phyloP scores from a whole-genome alignment of 1,139 yeast genomes.

The Candida smagusa region DNA sequence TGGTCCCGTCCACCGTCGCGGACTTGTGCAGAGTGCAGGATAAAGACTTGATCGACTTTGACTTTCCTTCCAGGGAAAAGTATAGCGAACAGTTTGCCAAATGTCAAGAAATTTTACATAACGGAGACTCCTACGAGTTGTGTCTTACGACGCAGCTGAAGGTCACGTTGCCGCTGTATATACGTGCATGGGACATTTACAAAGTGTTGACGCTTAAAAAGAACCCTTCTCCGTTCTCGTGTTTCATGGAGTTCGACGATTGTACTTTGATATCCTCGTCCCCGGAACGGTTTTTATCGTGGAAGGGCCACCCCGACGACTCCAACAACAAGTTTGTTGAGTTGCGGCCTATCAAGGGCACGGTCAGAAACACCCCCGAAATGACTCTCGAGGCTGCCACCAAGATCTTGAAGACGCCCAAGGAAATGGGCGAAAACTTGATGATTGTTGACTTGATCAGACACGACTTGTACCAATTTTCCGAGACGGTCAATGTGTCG shows the following conservation, averaged over 20 bases:
- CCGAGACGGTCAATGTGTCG: slow-evolving; percentile 66
- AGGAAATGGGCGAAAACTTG: slow-evolving; percentile 91
- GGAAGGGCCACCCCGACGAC: slow-evolving; percentile 45
- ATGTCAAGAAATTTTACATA: slow-evolving; percentile 67
- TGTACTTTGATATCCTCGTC: slow-evolving; percentile 78
- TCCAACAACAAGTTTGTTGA: slow-evolving; percentile 51
- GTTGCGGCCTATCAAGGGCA: slow-evolving; percentile 93
- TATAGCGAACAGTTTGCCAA: slow-evolving; percentile 56
- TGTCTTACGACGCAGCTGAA: slow-evolving; percentile 82
- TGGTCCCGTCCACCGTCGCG: slow-evolving; percentile 27
- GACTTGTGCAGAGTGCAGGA: slow-evolving; percentile 21
- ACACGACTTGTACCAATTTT: slow-evolving; percentile 77
- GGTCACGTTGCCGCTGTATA: slow-evolving; percentile 44
- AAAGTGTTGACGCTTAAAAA: slow-evolving; percentile 57
- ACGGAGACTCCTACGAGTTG: slow-evolving; percentile 92
- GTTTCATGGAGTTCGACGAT: slow-evolving; percentile 73
- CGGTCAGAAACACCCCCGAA: slow-evolving; percentile 64
- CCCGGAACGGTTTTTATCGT: slow-evolving; percentile 87
- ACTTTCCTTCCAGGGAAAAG: slow-evolving; percentile 50
- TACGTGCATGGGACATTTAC: slow-evolving; percentile 76
- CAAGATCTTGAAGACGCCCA: slow-evolving; percentile 70
- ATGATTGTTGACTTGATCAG: slow-evolving; percentile 97
- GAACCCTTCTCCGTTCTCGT: slow-evolving; percentile 93
- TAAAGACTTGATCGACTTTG: slow-evolving; percentile 29
- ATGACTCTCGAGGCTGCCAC: slow-evolving; percentile 60